Evolutionary conservation across 2,329 filamentous ascomycete species (phyloP).

Genomic region (Colletotrichum sp.): DNA sequence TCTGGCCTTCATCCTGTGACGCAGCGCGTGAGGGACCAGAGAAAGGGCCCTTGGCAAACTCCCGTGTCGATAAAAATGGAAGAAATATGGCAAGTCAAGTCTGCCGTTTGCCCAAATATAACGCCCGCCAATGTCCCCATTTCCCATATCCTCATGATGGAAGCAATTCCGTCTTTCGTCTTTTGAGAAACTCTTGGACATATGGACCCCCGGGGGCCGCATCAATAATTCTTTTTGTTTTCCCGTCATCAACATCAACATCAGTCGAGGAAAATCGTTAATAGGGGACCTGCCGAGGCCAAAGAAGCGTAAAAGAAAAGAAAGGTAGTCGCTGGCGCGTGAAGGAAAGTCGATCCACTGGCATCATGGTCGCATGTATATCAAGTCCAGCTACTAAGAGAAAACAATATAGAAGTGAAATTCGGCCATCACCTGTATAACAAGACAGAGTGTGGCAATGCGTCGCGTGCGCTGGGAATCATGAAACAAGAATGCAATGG

Average conservation of each 20-base stretch:
- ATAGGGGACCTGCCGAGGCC: background rate
- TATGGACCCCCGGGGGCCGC: constrained; percentile 10
- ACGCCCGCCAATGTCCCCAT: constrained; percentile 13
- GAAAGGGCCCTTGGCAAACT: background rate
- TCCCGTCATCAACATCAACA: constrained; percentile 10
- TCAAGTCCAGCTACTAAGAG: constrained; percentile 20
- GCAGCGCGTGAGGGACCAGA: background rate
- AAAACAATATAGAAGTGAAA: constrained; percentile 19
- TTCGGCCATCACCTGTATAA: constrained; percentile 1
- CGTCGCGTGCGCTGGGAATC: constrained; percentile 23
- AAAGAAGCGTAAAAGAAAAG: background rate
- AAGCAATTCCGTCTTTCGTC: constrained; percentile 19
- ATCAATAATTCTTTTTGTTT: constrained; percentile 17
- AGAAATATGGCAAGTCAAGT: background rate
- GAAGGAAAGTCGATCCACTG: constrained; percentile 19
- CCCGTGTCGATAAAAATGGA: background rate
- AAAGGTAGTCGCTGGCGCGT: constrained; percentile 5
- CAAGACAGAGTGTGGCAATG: constrained; percentile 3
- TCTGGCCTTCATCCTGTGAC: background rate
- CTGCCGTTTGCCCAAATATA: background rate
- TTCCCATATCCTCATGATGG: constrained; percentile 10
- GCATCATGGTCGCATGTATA: constrained; percentile 10
- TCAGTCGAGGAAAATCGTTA: constrained; percentile 12
- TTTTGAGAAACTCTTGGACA: constrained; percentile 12
- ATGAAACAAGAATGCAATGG: constrained; percentile 21